These are phyloP conservation scores for Corylus avellana DNA, from an alignment of 306 rosid genomes.

Conservation along the genomic window DNA sequence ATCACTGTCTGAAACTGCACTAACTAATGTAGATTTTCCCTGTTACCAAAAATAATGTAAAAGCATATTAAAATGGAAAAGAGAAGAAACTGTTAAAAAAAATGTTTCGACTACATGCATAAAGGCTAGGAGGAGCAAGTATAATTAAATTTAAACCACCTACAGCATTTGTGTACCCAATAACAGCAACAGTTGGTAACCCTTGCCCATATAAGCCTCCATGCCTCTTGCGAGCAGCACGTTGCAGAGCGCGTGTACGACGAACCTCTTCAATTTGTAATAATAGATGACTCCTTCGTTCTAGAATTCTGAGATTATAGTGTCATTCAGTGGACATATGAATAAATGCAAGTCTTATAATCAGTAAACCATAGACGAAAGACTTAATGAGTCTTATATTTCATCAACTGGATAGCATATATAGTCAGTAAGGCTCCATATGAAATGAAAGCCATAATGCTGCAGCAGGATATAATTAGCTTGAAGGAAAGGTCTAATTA, in stretches of 20 bases:
- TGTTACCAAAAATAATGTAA: conserved; percentile 22
- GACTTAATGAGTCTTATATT: conserved; percentile 4
- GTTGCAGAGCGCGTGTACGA: conserved; percentile 82
- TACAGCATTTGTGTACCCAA: conserved; percentile 98
- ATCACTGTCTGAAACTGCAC: conserved; percentile 71
- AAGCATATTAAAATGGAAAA: background rate
- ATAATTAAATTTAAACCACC: conserved; percentile 28
- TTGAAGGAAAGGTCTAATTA: background rate
- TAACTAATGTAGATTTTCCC: conserved; percentile 92
- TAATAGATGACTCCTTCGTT: conserved; percentile 55
- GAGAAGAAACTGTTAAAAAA: conserved; percentile 11
- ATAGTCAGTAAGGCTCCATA: conserved; percentile 6
- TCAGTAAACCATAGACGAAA: background rate
- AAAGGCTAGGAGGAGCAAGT: conserved; percentile 16
- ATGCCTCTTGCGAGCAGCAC: conserved; percentile 81
- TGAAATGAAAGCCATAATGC: background rate
- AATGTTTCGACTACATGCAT: conserved; percentile 15
- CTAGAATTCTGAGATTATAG: conserved; percentile 57
- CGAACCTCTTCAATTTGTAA: conserved; percentile 87
- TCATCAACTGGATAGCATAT: conserved; percentile 12
- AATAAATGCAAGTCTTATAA: conserved; percentile 14
- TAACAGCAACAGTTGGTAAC: conserved; percentile 76
- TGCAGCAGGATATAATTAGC: background rate
- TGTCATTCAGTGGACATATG: conserved; percentile 32
- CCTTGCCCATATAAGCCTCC: conserved; percentile 73